Evolutionary conservation across 208 protist species (phyloP).

Genomic region (Wallacemonas sp.): DNA sequence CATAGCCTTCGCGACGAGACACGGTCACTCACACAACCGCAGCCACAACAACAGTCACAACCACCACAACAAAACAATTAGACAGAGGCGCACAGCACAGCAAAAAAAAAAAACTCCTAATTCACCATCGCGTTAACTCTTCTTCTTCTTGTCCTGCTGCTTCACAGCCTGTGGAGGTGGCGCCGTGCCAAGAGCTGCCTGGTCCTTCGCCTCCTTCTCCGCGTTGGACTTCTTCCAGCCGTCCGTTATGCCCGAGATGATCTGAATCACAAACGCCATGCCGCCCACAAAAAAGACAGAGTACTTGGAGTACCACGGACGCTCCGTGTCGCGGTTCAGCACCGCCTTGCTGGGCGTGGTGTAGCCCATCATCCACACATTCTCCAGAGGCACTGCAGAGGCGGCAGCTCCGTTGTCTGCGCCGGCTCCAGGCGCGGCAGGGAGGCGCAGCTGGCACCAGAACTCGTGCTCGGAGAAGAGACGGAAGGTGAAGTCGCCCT

Average conservation of each 20-base stretch:
- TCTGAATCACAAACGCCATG: slow-evolving; percentile 45
- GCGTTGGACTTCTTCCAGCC: slow-evolving; percentile 30
- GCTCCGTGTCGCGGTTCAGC: slow-evolving; percentile 23
- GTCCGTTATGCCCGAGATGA: slow-evolving; percentile 43
- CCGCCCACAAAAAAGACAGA: slow-evolving; percentile 28
- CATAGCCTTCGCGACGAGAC: too few relatives aligned
- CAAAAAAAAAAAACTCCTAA: background rate
- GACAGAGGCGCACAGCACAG: background rate
- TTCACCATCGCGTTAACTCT: slow-evolving; percentile 15
- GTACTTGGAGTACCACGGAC: slow-evolving; percentile 40
- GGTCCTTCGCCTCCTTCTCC: slow-evolving; percentile 4
- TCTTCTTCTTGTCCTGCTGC: slow-evolving; percentile 8
- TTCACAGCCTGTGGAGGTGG: slow-evolving; percentile 5
- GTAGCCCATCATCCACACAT: slow-evolving; percentile 77
- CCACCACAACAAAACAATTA: background rate
- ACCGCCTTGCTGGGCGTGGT: slow-evolving; percentile 33
- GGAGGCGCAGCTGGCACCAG: slow-evolving; percentile 32
- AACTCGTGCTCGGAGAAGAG: slow-evolving; percentile 80
- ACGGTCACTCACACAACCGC: too few relatives aligned
- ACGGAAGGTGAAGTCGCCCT: slow-evolving; percentile 44
- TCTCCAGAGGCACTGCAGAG: slow-evolving; percentile 22
- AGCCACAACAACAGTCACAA: too few relatives aligned
- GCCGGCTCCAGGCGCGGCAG: slow-evolving; percentile 7
- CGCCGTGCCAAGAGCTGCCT: background rate
- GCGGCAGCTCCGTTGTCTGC: background rate